Evolutionary conservation across 1,284 basidiomycete species (phyloP).

Genomic region (Tilletiaria anomala): DNA sequence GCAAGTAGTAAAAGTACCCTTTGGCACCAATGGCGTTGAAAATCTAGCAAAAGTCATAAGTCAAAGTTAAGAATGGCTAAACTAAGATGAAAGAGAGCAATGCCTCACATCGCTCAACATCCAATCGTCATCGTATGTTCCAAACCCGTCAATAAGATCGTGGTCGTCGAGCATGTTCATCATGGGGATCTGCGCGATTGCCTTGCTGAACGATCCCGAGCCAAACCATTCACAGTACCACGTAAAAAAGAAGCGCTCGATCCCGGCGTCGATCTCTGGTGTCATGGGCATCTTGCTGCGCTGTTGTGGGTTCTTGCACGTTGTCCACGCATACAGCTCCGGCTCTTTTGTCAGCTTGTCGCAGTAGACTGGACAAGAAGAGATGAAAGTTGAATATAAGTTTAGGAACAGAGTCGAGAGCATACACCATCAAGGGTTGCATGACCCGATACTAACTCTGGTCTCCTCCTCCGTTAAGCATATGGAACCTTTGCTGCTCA

Average conservation of each 20-base stretch:
- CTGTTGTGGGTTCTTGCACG: slow-evolving; percentile 37
- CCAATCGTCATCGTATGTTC: slow-evolving; percentile 47
- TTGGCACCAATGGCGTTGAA: slow-evolving; percentile 28
- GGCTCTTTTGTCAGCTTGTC: slow-evolving; percentile 18
- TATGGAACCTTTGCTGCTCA: slow-evolving; percentile 65
- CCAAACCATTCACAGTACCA: slow-evolving; percentile 66
- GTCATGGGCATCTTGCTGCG: slow-evolving; percentile 56
- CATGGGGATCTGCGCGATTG: slow-evolving; percentile 74
- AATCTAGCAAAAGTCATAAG: too few species aligned
- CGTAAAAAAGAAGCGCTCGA: slow-evolving; percentile 62
- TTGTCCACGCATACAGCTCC: neutral
- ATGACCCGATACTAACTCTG: slow-evolving; percentile 54
- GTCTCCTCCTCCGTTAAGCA: slow-evolving; percentile 55
- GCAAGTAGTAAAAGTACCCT: slow-evolving; percentile 35
- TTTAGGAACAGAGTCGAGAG: slow-evolving; percentile 46
- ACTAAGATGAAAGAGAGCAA: too few species aligned
- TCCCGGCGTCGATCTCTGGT: slow-evolving; percentile 57
- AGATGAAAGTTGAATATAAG: slow-evolving; percentile 50
- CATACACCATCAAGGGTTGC: slow-evolving; percentile 48
- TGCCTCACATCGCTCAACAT: neutral
- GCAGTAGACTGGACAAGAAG: slow-evolving; percentile 18
- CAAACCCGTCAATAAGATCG: slow-evolving; percentile 74
- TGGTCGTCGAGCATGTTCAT: slow-evolving; percentile 51
- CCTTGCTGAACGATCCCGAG: slow-evolving; percentile 75
- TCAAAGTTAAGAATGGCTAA: too few species aligned